Base-by-base conservation (phyloP, 805 yeast genomes). In the Zygoascus flipseniorum region DNA sequence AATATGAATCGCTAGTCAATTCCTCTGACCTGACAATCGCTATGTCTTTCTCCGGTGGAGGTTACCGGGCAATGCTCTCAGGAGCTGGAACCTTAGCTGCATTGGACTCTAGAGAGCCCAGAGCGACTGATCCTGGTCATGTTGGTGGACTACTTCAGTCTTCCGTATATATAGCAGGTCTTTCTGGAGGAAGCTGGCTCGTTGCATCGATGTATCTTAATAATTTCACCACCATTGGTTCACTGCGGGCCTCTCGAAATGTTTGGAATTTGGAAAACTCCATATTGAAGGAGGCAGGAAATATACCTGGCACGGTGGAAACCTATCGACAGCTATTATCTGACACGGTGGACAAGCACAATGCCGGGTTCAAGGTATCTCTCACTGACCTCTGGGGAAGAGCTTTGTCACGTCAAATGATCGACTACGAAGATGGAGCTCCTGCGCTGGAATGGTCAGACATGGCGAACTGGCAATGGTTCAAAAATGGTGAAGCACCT, bases 51-150 rank as follows among this genome's bases (percentile, higher is more conserved):
- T 80, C 88, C 16, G 97, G 97, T 46, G 97, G 97, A 61, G 97
- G 97, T 5, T 89, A 86, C 66, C 75, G 96, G 57, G 93, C 96
- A 37, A 86, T 89, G 87, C 68, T 88, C 45, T 69, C 75, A 54
- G 95, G 95, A 1, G 95, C 93, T 4, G 96, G 96, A 39, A 80
- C 81, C 62, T 69, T 87, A n/a, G 72, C 89, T 1, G 95, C 92
- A 1, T 69, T 86, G 54, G 96, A 88, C 65, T 79, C 79, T 58
- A 72, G 93, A 59, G 82, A 92, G 1, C 31, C 39, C 16, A 45
- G 46, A 8, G 5, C 43, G 2, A 41, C 18, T 13, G 41, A 26
- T 6, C 69, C 65, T 1, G 77, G 75, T 54, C 71, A 66, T 19
- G 72, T 72, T 2, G 67, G 65, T 18, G 92, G 95, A 2, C 68